Conservation (phyloP, 2,329 filamentous ascomycete species). For the Akanthomyces uredinophilus region DNA sequence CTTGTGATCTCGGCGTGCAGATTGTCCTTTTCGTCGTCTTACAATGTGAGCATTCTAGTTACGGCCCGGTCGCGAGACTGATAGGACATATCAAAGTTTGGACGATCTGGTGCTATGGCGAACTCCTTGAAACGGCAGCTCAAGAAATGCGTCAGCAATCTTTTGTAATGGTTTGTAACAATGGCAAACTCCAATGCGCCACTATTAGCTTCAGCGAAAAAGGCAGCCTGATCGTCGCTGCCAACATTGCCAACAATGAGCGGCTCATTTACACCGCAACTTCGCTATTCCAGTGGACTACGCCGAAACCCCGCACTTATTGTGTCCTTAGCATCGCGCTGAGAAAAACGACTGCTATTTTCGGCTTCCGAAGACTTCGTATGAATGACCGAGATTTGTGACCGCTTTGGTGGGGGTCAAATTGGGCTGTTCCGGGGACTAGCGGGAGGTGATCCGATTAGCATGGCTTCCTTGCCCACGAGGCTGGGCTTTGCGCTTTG, state of each 20-base stretch:
- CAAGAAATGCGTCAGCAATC: too few relatives aligned
- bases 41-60: neutral
- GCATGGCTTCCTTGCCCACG: neutral
- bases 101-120: neutral
- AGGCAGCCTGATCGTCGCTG: neutral
- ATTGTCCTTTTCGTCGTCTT: neutral
- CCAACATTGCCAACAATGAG: neutral
- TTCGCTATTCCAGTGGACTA: neutral
- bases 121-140: too few relatives aligned
- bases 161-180: too few relatives aligned
- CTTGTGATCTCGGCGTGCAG: neutral
- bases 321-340: too few relatives aligned
- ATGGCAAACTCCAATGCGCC: too few relatives aligned
- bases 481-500: neutral
- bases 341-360: neutral
- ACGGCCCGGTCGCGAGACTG: neutral
- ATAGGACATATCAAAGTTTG: neutral
- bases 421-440: conserved; percentile 1
- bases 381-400: neutral
- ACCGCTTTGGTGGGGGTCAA: conserved; percentile 12
- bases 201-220: too few relatives aligned
- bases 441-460: conserved; percentile 13
- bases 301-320: neutral
- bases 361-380: neutral
- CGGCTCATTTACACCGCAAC: neutral